A percentile compares a stretch with the other conserved stretches of the same genome.
Conservation (phyloP, 352 stramenopile genomes). For the Pythium oligandrum region DNA sequence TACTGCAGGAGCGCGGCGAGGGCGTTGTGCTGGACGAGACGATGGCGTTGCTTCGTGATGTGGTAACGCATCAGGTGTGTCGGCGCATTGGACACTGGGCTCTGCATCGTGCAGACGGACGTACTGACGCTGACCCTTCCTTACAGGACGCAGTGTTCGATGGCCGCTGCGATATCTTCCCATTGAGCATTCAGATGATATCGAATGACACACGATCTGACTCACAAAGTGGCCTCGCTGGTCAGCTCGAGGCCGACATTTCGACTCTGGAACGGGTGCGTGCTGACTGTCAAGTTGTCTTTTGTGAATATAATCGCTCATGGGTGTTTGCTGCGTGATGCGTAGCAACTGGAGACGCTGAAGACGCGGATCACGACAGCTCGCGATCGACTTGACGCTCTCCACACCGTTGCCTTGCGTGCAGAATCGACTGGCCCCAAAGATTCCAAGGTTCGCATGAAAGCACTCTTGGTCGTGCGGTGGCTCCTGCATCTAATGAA, state of each 20-base stretch:
- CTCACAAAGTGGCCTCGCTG: slow-evolving; percentile 6
- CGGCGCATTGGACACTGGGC: neutral
- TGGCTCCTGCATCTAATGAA: no score
- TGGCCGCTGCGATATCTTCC: slow-evolving; percentile 32
- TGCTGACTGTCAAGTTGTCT: neutral
- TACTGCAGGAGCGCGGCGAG: slow-evolving; percentile 10
- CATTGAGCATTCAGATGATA: slow-evolving; percentile 31
- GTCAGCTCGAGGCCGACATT: slow-evolving; percentile 18
- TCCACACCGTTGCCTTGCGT: no score
- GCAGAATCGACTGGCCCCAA: no score
- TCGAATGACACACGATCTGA: slow-evolving; percentile 4
- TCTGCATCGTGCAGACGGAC: neutral
- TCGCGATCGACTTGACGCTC: no score
- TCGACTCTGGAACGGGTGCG: slow-evolving; percentile 9
- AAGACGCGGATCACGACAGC: no score
- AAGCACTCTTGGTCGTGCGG: no score
- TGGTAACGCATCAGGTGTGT: slow-evolving; percentile 12
- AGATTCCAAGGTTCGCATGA: no score
- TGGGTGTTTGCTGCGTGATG: no score
- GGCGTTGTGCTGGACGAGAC: slow-evolving; percentile 1
- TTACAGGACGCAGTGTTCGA: slow-evolving; percentile 25
- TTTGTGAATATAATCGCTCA: no score
- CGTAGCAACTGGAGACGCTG: no score
- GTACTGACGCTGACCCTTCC: no score
- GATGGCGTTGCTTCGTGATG: slow-evolving; percentile 8